A percentile compares a stretch with the other conserved stretches of the same genome.
Conservation (phyloP, 2,329 filamentous ascomycete genomes). For the Fusarium agapanthi region DNA sequence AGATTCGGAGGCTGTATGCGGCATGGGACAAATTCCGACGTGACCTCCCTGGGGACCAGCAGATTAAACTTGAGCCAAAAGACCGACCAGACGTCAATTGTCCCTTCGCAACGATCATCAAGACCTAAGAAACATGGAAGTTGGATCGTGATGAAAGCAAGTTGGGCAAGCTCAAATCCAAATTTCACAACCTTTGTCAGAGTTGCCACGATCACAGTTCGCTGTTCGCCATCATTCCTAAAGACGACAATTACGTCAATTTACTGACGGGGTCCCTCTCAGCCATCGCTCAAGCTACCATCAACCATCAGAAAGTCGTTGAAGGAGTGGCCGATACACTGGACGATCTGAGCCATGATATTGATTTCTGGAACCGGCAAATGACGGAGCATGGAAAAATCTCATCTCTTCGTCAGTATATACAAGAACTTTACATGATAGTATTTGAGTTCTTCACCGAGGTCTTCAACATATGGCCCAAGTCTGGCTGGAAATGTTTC, state of each 20-base stretch:
- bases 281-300: neutral
- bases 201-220: neutral
- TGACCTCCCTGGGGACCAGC: neutral
- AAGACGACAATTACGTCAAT: neutral
- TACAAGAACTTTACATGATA: rapidly evolving
- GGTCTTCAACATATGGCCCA: neutral
- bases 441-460: neutral
- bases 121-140: neutral
- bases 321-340: neutral
- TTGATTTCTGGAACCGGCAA: neutral
- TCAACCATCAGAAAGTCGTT: neutral
- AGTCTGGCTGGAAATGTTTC: neutral
- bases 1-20: neutral
- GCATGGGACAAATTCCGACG: neutral
- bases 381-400: neutral
- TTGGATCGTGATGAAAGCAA: neutral
- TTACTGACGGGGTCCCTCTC: neutral
- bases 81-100: neutral
- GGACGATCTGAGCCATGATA: neutral
- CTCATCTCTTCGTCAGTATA: neutral
- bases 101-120: rapidly evolving
- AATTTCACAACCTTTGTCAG: neutral
- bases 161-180: neutral
- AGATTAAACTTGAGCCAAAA: rapidly evolving
- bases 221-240: neutral